Base-by-base conservation (phyloP, 2,329 filamentous ascomycete species). In the Penicillium sp. region DNA sequence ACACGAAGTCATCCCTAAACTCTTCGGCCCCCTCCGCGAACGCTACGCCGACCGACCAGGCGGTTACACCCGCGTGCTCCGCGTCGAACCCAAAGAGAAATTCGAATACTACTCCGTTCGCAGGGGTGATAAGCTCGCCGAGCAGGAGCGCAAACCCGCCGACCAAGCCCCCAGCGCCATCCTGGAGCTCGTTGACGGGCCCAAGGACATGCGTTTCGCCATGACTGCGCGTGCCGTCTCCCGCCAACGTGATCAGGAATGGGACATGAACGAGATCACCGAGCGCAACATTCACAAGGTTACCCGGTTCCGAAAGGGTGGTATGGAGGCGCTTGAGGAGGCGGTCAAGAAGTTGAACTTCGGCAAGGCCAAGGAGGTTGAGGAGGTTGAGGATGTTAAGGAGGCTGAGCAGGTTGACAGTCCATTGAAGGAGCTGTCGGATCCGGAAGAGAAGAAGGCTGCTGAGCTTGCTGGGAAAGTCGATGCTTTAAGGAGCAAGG, bases 41-140 rank as follows among this genome's bases (percentile, higher is more conserved):
- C 87, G 93, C 62, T 98, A 97, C 73, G 75, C 79, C 40, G 67
- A 78, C 46, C 83, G 93, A 42, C 87, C 88, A 1, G 93, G 93
- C 55, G 93, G 93, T 48, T 98, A 97, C 78, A 98, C 93, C 15
- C 88, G 93, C 38, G 88, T 98, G 9, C 82, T 96, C 42, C 88
- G 90, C 60, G 90, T 95, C 57, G 92, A 97, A 73, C 88, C 93
- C 49, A 81, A 87, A 63, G 89, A 92, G 70, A 60, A 61, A 55
- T 56, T 47, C 28, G 56, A 61, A 52, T 61, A 59, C 48, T 61
- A 53, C 47, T 54, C 50, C 29, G 42, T 51, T 4, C 49, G 49
- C 33, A 55, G 53, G 33, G 53, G 56, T 13, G 53, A 53, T 47
- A 59, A 55, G 44, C 42, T 42, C 8, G 54, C 57, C 23, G 42